Conservation (phyloP, 139 green algal genomes). For the Chlorella sp. region DNA sequence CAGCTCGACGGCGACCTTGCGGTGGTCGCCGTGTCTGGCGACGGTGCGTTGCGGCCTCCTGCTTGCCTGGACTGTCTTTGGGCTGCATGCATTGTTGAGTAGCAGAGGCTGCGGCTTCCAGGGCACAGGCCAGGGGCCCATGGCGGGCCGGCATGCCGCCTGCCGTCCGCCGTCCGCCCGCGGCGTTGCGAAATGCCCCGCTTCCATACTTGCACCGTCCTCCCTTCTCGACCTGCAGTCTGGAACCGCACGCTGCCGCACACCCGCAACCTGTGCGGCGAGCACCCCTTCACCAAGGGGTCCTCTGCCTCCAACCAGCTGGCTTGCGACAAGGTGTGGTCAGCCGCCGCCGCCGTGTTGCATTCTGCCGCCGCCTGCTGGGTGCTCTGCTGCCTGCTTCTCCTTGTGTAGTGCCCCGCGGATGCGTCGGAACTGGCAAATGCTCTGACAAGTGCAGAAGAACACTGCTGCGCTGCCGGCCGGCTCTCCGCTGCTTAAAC, state of each 20-base stretch:
- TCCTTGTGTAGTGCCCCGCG: too few relatives aligned
- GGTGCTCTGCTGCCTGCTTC: not conserved
- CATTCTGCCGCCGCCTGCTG: not conserved
- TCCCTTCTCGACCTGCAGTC: not conserved
- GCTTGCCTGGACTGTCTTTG: too few relatives aligned
- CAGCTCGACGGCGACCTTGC: not conserved
- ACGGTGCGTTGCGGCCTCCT: not conserved
- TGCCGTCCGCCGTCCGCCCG: not conserved
- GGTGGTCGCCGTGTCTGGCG: not conserved
- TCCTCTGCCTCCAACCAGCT: not conserved
- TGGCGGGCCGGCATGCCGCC: too few relatives aligned
- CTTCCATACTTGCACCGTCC: too few relatives aligned
- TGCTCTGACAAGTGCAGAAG: too few relatives aligned
- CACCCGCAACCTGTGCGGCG: constrained; percentile 18
- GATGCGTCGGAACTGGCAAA: too few relatives aligned
- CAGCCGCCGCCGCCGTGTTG: not conserved
- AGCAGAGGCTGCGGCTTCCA: too few relatives aligned
- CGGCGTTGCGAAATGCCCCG: not conserved
- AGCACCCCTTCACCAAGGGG: not conserved
- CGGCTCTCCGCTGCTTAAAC: too few relatives aligned
- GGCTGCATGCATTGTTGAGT: not conserved
- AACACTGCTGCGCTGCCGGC: not conserved
- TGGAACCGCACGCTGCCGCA: constrained; percentile 41
- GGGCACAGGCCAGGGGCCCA: too few relatives aligned
- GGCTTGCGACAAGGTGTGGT: constrained; percentile 26